phyloP scores from a whole-genome alignment of 148 eudicot genomes.

The Rhododendron ferrugineum region DNA sequence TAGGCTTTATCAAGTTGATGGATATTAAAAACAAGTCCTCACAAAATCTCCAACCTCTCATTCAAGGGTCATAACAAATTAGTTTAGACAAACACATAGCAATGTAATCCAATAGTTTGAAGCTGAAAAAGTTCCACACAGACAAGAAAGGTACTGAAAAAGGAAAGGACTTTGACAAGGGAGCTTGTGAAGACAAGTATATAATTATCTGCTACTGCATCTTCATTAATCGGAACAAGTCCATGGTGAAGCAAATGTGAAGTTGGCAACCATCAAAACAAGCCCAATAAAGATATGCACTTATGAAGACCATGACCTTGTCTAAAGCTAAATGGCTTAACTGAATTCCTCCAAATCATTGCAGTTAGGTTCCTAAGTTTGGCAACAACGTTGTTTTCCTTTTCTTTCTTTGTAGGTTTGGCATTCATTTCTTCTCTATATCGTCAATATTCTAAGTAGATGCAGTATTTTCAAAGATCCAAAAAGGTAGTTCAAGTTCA shows the following conservation, averaged over 20 bases:
- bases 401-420: neutral
- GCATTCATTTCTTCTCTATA: neutral
- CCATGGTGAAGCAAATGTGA: neutral
- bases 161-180: neutral
- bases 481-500: neutral
- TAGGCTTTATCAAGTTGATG: neutral
- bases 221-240: neutral
- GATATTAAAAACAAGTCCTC: neutral
- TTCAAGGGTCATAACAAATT: neutral
- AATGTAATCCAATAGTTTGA: neutral
- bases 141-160: neutral
- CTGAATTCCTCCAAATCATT: neutral
- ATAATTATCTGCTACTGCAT: neutral
- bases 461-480: neutral
- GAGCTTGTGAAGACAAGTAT: neutral
- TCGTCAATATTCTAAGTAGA: too few relatives aligned
- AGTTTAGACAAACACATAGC: neutral
- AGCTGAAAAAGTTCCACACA: neutral
- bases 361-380: neutral
- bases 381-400: neutral
- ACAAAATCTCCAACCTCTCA: neutral
- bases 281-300: neutral
- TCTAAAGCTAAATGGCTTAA: too few relatives aligned
- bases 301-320: neutral
- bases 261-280: constrained; percentile 3